These are phyloP conservation scores for Fusarium sp. DNA, from an alignment of 2,329 filamentous ascomycete genomes.

Conservation along the genomic window DNA sequence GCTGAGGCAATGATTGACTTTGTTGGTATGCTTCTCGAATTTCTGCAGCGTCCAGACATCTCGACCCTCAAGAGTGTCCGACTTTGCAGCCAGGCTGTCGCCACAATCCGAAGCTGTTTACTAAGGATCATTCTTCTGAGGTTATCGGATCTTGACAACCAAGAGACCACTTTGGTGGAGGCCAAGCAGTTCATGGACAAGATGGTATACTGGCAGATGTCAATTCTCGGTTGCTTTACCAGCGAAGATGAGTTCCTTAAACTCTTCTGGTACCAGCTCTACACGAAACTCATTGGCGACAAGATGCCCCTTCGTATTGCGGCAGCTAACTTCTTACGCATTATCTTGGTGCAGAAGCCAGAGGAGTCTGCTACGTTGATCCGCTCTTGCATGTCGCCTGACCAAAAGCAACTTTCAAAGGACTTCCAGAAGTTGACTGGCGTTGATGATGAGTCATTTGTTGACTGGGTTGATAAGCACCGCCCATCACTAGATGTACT, in stretches of 20 bases:
- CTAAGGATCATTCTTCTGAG: conserved; percentile 82
- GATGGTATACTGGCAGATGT: conserved; percentile 95
- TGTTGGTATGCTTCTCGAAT: conserved; percentile 85
- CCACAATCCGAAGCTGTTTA: conserved; percentile 80
- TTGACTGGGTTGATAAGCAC: conserved; percentile 88
- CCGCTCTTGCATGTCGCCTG: conserved; percentile 74
- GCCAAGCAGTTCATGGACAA: conserved; percentile 81
- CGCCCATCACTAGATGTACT: conserved; percentile 81
- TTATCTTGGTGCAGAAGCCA: conserved; percentile 93
- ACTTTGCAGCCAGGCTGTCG: conserved; percentile 87
- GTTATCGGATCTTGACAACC: conserved; percentile 84
- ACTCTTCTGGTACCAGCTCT: conserved; percentile 92
- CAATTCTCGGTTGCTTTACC: conserved; percentile 82
- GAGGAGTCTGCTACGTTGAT: conserved; percentile 81
- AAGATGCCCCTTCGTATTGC: conserved; percentile 75
- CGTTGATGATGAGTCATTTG: conserved; percentile 88
- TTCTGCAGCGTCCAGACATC: conserved; percentile 87
- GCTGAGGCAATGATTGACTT: conserved; percentile 88
- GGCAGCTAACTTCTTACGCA: conserved; percentile 88
- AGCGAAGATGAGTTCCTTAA: conserved; percentile 84
- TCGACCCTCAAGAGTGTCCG: conserved; percentile 85
- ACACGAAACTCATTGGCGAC: conserved; percentile 83
- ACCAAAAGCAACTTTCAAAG: conserved; percentile 77
- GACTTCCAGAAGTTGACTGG: conserved; percentile 88
- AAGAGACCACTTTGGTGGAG: conserved; percentile 67